Base-by-base conservation (phyloP, 129 eudicot genomes). In the Heracleum sosnowskyi region DNA sequence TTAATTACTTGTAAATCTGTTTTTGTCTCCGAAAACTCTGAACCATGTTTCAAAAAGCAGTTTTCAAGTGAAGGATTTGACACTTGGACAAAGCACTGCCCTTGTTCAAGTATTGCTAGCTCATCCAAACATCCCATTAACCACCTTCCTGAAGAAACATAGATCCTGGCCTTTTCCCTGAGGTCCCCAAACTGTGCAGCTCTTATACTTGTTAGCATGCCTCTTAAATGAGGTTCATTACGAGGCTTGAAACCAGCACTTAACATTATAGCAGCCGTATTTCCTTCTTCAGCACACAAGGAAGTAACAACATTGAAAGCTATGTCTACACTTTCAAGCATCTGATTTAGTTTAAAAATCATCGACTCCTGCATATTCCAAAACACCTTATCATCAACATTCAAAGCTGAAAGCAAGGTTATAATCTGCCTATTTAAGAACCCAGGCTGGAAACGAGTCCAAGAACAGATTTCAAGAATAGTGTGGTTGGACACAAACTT, bases 41-140 rank as follows among this genome's bases (percentile, higher is more conserved):
- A 79, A 29, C 92, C 92, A 77, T 88, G 92, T 40, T 75, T 79
- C 49, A 68, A 79, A 60, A 88, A 88, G 78, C 86, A 83, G 29
- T 77, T 83, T 70, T 85, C 89, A 33, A 85, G 69, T 0, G 86
- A 86, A 42, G 89, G 89, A 11, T 22, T 85, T 15, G 92, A 86
- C 22, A 88, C 92, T 60, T 88, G 92, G 44, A 88, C 64, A 37
- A 85, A 88, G 73, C 92, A 88, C 55, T 86, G 89, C 24, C 92
- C 92, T 64, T 86, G 84, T 77, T 81, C 86, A 73, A 88, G 89
- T n/a, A 81, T 68, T 39, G 79, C 87, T 1, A 69, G 49, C 79
- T 88, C 92, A 62, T 88, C 92, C 39, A 88, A 74, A 66, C 92
- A 88, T 7, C 92, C 92, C 92, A 88, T 85, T 84, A 88, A 63